These are phyloP conservation scores for Claviceps arundinis DNA, from an alignment of 2,329 filamentous ascomycete species.

Conservation along the genomic window DNA sequence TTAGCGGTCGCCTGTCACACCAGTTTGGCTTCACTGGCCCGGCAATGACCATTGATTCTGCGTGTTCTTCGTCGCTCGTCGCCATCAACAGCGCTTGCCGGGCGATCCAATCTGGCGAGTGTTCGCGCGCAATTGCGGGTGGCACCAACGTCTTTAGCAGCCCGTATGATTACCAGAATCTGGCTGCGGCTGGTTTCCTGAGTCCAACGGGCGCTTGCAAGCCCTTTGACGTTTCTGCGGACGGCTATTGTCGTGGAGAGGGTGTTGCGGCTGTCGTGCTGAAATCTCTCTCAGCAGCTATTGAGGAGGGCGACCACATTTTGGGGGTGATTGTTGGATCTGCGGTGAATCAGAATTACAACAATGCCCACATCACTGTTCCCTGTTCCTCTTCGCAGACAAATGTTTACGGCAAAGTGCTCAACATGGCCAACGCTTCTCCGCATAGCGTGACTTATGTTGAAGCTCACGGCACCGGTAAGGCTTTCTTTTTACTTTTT, in stretches of 20 bases:
- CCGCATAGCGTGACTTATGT: background rate
- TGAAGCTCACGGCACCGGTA: conserved; percentile 76
- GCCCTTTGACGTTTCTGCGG: conserved; percentile 31
- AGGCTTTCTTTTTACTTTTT: too few species aligned
- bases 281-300: conserved; percentile 64
- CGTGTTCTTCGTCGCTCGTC: conserved; percentile 3
- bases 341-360: conserved; percentile 68
- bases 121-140: conserved; percentile 50
- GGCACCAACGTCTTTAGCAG: conserved; percentile 39
- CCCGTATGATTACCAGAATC: conserved; percentile 11
- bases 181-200: conserved; percentile 28
- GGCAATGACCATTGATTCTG: conserved; percentile 5
- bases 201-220: conserved; percentile 7
- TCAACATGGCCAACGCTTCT: background rate
- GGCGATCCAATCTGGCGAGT: conserved; percentile 27
- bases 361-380: conserved; percentile 72
- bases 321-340: conserved; percentile 62
- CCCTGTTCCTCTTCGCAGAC: conserved; percentile 66
- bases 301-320: conserved; percentile 62
- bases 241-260: conserved; percentile 74
- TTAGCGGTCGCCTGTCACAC: conserved; percentile 4
- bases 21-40: conserved; percentile 5
- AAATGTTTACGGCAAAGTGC: conserved; percentile 33
- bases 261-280: conserved; percentile 61
- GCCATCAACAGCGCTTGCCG: conserved; percentile 3